phyloP scores from a whole-genome alignment of 2,329 filamentous ascomycete genomes.

The Rhynchosporium secalis region DNA sequence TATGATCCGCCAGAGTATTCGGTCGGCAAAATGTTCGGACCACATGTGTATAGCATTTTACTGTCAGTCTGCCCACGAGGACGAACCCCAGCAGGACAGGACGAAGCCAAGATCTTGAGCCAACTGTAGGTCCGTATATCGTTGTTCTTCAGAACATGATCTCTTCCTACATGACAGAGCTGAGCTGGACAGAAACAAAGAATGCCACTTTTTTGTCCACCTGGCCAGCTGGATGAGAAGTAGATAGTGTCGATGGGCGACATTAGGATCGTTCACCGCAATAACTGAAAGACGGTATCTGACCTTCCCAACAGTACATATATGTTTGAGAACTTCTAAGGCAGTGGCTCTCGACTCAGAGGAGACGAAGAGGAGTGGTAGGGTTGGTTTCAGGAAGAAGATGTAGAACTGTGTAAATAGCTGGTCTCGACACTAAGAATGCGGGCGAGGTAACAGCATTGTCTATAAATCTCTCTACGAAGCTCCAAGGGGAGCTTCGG shows the following conservation, averaged over 20 bases:
- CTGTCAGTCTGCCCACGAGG: neutral
- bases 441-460: neutral
- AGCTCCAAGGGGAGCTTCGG: constrained; percentile 1
- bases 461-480: neutral
- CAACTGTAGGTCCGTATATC: neutral
- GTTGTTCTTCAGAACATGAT: neutral
- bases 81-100: neutral
- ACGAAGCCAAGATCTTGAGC: neutral
- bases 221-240: neutral
- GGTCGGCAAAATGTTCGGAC: neutral
- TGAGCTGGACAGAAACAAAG: neutral
- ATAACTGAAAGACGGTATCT: too few species aligned
- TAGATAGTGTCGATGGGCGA: neutral
- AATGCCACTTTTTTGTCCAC: neutral
- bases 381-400: neutral
- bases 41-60: too few species aligned
- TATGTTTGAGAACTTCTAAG: constrained; percentile 1
- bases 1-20: neutral
- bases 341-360: neutral
- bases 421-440: neutral
- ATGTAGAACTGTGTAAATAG: too few species aligned
- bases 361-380: neutral
- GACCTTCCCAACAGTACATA: neutral
- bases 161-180: neutral
- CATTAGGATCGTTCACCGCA: neutral